phyloP scores from a whole-genome alignment of 805 yeast genomes.

The Starmera pachycereana region DNA sequence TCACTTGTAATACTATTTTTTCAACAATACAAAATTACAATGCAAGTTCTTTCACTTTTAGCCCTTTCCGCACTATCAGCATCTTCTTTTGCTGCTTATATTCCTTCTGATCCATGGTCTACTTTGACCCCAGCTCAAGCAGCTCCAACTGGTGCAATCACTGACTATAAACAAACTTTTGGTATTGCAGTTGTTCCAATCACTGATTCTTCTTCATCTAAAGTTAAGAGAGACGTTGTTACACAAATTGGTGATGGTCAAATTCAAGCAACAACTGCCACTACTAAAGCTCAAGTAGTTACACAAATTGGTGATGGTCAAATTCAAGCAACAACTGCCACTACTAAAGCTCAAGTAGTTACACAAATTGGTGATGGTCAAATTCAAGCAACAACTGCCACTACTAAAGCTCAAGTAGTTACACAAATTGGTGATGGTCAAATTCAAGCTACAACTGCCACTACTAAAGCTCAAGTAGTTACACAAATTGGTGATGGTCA shows the following conservation, averaged over 20 bases:
- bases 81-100: slow-evolving; percentile 45
- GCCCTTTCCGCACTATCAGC: slow-evolving; percentile 35
- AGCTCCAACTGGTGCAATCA: slow-evolving; percentile 24
- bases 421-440: slow-evolving; percentile 14
- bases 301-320: slow-evolving; percentile 16
- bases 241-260: slow-evolving; percentile 32
- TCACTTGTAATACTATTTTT: too few relatives aligned
- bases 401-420: slow-evolving; percentile 13
- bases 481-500: slow-evolving; percentile 14
- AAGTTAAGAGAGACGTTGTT: slow-evolving; percentile 10
- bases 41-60: slow-evolving; percentile 23
- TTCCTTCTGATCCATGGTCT: slow-evolving; percentile 43
- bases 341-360: slow-evolving; percentile 15
- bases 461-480: slow-evolving; percentile 13
- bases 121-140: slow-evolving; percentile 22
- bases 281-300: slow-evolving; percentile 9
- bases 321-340: slow-evolving; percentile 17
- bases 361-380: slow-evolving; percentile 22
- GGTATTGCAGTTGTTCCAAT: slow-evolving; percentile 17
- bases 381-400: slow-evolving; percentile 20
- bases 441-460: slow-evolving; percentile 9
- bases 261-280: slow-evolving; percentile 31
- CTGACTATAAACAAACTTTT: slow-evolving; percentile 39
- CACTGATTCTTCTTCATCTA: slow-evolving; percentile 9
- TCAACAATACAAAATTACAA: slow-evolving; percentile 27